phyloP scores from a whole-genome alignment of 352 stramenopile genomes.

The Peronospora belbahrii region DNA sequence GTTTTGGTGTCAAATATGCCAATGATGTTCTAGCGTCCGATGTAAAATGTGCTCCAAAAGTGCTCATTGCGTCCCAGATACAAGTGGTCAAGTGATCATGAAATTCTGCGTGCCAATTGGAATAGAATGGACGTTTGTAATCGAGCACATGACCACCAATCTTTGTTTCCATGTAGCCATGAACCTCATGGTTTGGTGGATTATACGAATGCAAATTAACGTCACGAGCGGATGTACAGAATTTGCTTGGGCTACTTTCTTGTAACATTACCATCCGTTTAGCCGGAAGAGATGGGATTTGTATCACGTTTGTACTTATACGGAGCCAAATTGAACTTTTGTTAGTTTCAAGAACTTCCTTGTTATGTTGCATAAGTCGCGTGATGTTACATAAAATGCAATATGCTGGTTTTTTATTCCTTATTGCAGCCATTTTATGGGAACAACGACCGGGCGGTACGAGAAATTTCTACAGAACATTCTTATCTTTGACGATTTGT shows the following conservation, averaged over 20 bases:
- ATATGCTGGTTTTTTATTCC: too few relatives aligned
- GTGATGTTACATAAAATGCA: too few relatives aligned
- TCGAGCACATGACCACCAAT: slow-evolving; percentile 63
- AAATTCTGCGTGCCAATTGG: slow-evolving; percentile 20
- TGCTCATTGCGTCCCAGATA: slow-evolving; percentile 9
- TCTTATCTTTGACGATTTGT: too few relatives aligned
- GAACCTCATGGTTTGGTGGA: slow-evolving; percentile 1
- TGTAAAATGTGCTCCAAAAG: slow-evolving; percentile 14
- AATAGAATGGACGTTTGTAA: slow-evolving; percentile 38
- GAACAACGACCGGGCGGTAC: too few relatives aligned
- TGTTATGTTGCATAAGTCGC: slow-evolving; percentile 20
- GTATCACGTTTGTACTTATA: too few relatives aligned
- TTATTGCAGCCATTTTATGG: too few relatives aligned
- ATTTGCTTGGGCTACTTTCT: slow-evolving; percentile 18
- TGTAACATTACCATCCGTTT: neutral
- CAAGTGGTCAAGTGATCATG: slow-evolving; percentile 29
- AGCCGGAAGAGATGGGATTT: slow-evolving; percentile 3
- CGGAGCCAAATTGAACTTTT: too few relatives aligned
- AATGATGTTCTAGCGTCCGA: slow-evolving; percentile 28
- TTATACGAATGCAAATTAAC: slow-evolving; percentile 60
- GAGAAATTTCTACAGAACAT: too few relatives aligned
- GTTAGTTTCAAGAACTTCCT: slow-evolving; percentile 11
- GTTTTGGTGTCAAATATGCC: slow-evolving; percentile 30
- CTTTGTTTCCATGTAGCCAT: slow-evolving; percentile 57
- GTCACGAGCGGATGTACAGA: slow-evolving; percentile 22